Base-by-base conservation (phyloP, 306 rosid genomes). In the Inga laurina region DNA sequence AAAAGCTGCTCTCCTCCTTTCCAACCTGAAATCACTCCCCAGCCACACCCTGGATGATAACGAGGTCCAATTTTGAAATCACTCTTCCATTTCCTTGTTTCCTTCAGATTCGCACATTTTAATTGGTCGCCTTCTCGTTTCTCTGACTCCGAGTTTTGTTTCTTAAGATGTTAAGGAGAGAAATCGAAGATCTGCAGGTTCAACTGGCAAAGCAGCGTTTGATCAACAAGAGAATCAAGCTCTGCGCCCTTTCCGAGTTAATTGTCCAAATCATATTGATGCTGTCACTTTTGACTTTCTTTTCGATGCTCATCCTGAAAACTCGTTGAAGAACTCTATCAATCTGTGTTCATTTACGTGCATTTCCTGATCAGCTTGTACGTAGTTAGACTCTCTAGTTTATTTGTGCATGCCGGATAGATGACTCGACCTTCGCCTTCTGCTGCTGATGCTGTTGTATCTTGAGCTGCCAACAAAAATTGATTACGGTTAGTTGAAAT, bases 1-100 rank as follows among this genome's bases (percentile, higher is more conserved):
- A 14, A 93, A 90, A 81, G 95, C 90, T 10, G 90, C 91, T 9
- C 24, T 90, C 71, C 82, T 93, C 74, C 89, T 91, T 52, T 82
- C 84, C 14, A 27, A 82, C 32, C 82, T 91, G 84, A 87, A 87
- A 79, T 83, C 93, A 5, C 52, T 57, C 24, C 77, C 78, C 8
- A 64, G 56, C 84, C 85, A 54, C 83, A 44, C 67, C 66, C 32
- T n/a, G 54, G 52, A 34, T 70, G 14, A 41, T 61, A 66, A 78
- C 46, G 61, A 87, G 83, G 86, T 81, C 9, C 21, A 22, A 39
- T 44, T 39, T 9, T 21, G 27, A 61, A 35, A n/a, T 14, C n/a
- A 34, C 65, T 11, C 49, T 48, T 16, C 18, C 34, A 43, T 52
- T 21, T 34, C 15, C 11, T 45, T 5, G 21, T 18, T 3, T 16